A percentile compares a stretch with the other conserved stretches of the same genome.
Conservation (phyloP, 192 early-diverging fungal genomes). For the Coemansia sp. region DNA sequence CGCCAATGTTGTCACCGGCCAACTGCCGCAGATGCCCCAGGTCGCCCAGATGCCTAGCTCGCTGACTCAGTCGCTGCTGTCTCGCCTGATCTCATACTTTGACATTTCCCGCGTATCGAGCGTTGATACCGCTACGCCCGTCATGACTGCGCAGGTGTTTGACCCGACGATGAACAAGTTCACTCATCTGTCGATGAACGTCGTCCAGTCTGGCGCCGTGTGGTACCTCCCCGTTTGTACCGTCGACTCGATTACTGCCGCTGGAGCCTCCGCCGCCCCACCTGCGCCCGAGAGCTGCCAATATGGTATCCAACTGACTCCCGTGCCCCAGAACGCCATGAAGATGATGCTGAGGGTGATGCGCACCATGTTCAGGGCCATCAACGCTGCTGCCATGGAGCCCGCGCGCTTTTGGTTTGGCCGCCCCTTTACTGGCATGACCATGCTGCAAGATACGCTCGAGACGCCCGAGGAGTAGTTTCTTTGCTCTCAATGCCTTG, state of each 20-base stretch:
- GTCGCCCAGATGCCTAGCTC: background rate
- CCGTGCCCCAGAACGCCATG: constrained; percentile 23
- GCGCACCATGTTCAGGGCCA: constrained; percentile 12
- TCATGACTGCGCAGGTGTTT: constrained; percentile 10
- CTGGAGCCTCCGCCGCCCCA: background rate
- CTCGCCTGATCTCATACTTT: constrained; percentile 27
- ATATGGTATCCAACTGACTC: constrained; percentile 29
- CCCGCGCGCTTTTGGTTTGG: background rate
- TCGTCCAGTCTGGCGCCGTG: constrained; percentile 18
- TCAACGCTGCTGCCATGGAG: constrained; percentile 2
- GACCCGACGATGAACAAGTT: constrained; percentile 21
- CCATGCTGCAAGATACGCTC: background rate
- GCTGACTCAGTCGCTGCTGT: constrained; percentile 11
- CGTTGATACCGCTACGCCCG: constrained; percentile 3
- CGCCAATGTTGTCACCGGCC: constrained; percentile 2
- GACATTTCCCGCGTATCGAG: constrained; percentile 16
- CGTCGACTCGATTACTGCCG: constrained; percentile 3
- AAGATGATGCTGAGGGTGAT: background rate
- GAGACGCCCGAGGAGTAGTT: background rate
- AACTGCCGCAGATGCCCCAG: background rate
- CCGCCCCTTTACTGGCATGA: background rate
- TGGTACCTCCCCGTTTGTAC: constrained; percentile 30
- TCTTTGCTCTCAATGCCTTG: background rate
- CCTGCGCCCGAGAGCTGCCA: constrained; percentile 13
- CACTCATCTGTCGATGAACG: constrained; percentile 9